Base-by-base conservation (phyloP, 306 rosid genomes). In the Prunus dulcis region DNA sequence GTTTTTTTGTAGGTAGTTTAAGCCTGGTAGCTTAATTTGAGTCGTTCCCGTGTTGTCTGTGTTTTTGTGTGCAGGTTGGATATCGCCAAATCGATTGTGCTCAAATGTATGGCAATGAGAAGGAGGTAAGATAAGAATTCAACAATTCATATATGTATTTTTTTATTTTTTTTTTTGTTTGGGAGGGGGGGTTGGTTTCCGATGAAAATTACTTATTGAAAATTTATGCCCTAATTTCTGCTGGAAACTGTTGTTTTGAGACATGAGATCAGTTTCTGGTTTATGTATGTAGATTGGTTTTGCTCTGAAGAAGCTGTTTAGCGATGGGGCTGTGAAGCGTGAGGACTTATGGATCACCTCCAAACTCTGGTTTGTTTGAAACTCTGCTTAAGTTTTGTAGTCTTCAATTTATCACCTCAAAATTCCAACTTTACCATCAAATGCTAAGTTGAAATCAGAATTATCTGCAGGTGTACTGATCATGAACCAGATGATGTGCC, bases 401-500 rank as follows among this genome's bases (percentile, higher is more conserved):
- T 20, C 4, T 67, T 11, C 64, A 49, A 51, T 15, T 51, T 17
- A 51, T 52, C 2, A 52, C 18, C 57, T 52, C 9, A 51, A 12
- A 51, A 51, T 51, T 51, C 20, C 57, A 52, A 52, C 11, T 23
- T 49, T 50, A 18, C n/a, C 2, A 1, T 6, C 34, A 0, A 0
- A 30, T 27, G 2, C 67, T 14, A 13, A 20, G 47, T 2, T 9
- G 3, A 38, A 17, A 32, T 34, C 32, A 4, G 6, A 56, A 23
- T 18, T 3, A 34, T 76, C 17, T 80, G 51, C 87, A 93, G 96
- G 96, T 82, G 89, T 45, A 12, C 84, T 28, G 84, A 93, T 84
- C 94, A 89, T 76, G 88, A 78, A 51, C 91, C 95, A 12, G 96
- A 93, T 79, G 89, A 87, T 76, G 93, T 91, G 4, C 91, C 95